Evolutionary conservation across 2,329 filamentous ascomycete genomes (phyloP), one percentile per base, ranked within the genome.

Genomic region (Fusarium sp.): DNA sequence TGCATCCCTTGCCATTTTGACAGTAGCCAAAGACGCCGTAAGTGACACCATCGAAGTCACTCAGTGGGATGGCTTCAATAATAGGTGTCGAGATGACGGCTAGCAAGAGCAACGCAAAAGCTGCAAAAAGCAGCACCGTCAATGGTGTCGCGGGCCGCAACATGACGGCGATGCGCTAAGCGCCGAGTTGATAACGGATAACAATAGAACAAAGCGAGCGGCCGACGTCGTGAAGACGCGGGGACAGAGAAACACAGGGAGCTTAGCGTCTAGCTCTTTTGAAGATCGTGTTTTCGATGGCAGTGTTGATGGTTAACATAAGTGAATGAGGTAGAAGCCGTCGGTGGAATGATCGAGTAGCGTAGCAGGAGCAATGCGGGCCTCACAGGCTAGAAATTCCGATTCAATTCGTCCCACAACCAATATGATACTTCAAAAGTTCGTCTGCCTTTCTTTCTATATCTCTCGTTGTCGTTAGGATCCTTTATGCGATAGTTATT

Each of bases 21-120:
- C 96, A 99, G 75, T 89, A 97, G 26, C 96, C 96, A 83, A 98
- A 95, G 49, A 98, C 94, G 49, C 96, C 96, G 84, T 97, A 98
- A 71, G 90, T 90, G 72, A 93, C 88, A 73, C 91, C 90, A 42
- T 90, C 82, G 76, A 90, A 95, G 53, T 88, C 90, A 38, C 92
- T 94, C 42, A 99, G 85, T 11, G 94, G 93, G 46, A 99, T 97
- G 26, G 85, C 87, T 76, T 92, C 90, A 77, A 98, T 91, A 72
- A 99, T 89, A 19, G 96, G 96, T 0, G 94, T 94, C 2, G 95
- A 97, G n/a, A 99, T 83, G 39, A 94, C 93, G 46, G 94, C 93
- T 39, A 99, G 85, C 46, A 98, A 84, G 53, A 98, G 86, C 66
- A 98, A 85, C 67, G 86, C 91, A 80, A 99, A 98, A 70, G 95